Conservation (phyloP, 495 filamentous ascomycete genomes). For the Tuber borchii region DNA sequence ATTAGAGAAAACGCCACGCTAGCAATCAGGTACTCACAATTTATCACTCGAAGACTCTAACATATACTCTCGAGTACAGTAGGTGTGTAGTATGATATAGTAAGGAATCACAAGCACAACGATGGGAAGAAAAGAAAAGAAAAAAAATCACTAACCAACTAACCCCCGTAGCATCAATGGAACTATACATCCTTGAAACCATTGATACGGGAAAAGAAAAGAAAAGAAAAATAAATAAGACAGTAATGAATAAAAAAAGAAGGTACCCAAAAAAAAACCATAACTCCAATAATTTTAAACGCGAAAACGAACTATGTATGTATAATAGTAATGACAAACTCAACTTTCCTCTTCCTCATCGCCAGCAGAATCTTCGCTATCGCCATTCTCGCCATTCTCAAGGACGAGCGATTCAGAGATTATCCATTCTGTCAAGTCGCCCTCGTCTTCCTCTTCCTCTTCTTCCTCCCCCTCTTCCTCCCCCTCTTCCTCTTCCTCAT, state of each 20-base stretch:
- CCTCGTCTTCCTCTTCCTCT: constrained; percentile 22
- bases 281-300: constrained; percentile 8
- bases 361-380: constrained; percentile 16
- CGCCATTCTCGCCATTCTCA: constrained; percentile 3
- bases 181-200: constrained; percentile 2
- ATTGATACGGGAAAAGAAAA: neutral
- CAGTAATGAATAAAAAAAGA: constrained; percentile 3
- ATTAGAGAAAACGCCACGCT: neutral
- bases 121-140: neutral
- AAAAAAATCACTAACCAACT: neutral
- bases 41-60: neutral
- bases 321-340: neutral
- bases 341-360: constrained; percentile 15
- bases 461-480: constrained; percentile 7
- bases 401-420: constrained; percentile 29
- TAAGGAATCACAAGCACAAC: neutral
- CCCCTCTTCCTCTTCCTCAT: neutral
- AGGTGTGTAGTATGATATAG: neutral
- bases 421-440: constrained; percentile 32
- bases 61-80: neutral
- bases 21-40: neutral
- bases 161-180: neutral
- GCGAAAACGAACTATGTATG: neutral
- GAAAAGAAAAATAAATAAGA: neutral
- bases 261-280: constrained; percentile 10